Evolutionary conservation across 228 moss, liverwort and hornwort species (phyloP).

Genomic region (Sphagnum magellanicum): DNA sequence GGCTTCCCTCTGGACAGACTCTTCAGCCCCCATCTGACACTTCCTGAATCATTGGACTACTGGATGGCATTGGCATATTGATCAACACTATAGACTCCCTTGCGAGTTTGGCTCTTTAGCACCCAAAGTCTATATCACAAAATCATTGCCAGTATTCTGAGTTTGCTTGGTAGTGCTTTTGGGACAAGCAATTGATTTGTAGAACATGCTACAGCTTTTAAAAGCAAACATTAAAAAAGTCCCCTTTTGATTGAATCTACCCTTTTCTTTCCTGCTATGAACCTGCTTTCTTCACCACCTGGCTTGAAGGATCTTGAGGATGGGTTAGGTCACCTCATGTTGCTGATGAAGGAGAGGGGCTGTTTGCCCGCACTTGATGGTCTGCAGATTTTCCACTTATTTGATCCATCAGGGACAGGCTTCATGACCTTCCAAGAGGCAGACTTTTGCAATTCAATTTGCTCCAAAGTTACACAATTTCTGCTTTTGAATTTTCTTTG

Average conservation of each 20-base stretch:
- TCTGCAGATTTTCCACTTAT: slow-evolving; percentile 73
- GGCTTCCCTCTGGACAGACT: too few relatives aligned
- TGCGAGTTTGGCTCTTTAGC: neutral
- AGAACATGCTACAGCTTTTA: neutral
- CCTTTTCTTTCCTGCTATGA: neutral
- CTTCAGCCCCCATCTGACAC: too few relatives aligned
- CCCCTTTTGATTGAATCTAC: neutral
- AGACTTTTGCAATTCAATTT: slow-evolving; percentile 3
- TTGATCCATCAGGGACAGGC: slow-evolving; percentile 61
- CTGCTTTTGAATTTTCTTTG: neutral
- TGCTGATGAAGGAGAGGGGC: too few relatives aligned
- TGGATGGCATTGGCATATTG: neutral
- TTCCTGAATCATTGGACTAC: neutral
- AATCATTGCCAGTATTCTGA: neutral
- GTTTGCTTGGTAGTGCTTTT: neutral
- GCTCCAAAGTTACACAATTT: neutral
- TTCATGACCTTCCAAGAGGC: slow-evolving; percentile 73
- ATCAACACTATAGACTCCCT: neutral
- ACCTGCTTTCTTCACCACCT: neutral
- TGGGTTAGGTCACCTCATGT: too few relatives aligned
- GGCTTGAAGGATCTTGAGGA: too few relatives aligned
- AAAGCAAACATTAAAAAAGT: too few relatives aligned
- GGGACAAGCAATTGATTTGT: neutral
- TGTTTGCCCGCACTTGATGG: too few relatives aligned
- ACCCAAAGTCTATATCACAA: neutral